Percentiles rank a stretch among this genome's conserved stretches.
Conservation (phyloP, 371 early-diverging fungal species). For the Mucor circinelloides region DNA sequence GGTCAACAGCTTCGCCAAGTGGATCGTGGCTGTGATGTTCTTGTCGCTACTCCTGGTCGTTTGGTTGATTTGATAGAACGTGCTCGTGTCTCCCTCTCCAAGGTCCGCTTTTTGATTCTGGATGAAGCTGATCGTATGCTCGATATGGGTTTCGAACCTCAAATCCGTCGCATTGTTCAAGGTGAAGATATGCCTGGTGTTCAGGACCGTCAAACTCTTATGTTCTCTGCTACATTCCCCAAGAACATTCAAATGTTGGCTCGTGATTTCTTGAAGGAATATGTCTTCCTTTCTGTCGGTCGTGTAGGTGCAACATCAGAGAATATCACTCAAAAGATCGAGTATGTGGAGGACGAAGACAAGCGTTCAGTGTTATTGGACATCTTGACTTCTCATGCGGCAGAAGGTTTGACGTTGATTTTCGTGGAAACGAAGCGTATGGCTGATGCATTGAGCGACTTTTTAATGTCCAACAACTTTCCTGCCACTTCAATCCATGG, state of each 20-base stretch:
- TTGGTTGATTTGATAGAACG: constrained; percentile 94
- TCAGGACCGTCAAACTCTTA: constrained; percentile 87
- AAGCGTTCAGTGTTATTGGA: constrained; percentile 88
- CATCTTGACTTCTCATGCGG: constrained; percentile 72
- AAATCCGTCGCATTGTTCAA: constrained; percentile 95
- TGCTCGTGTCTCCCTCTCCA: constrained; percentile 75
- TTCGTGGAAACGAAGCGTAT: constrained; percentile 99
- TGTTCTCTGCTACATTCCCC: constrained; percentile 98
- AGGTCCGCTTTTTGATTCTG: constrained; percentile 86
- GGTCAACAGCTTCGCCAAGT: constrained; percentile 89
- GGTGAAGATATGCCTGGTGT: constrained; percentile 88
- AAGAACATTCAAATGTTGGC: constrained; percentile 93
- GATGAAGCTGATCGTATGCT: constrained; percentile 99
- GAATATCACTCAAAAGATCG: constrained; percentile 90
- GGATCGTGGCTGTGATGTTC: constrained; percentile 91
- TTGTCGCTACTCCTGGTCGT: constrained; percentile 97
- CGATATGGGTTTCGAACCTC: constrained; percentile 99
- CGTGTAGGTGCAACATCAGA: constrained; percentile 95
- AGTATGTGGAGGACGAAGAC: constrained; percentile 86
- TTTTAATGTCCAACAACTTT: constrained; percentile 74
- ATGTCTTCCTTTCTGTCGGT: constrained; percentile 91
- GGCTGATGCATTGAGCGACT: constrained; percentile 93
- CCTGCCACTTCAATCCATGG: constrained; percentile 97
- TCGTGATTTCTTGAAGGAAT: constrained; percentile 92
- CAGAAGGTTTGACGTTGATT: constrained; percentile 85